Evolutionary conservation across 1,139 yeast species (phyloP).

Genomic region (Taphrina sp.): DNA sequence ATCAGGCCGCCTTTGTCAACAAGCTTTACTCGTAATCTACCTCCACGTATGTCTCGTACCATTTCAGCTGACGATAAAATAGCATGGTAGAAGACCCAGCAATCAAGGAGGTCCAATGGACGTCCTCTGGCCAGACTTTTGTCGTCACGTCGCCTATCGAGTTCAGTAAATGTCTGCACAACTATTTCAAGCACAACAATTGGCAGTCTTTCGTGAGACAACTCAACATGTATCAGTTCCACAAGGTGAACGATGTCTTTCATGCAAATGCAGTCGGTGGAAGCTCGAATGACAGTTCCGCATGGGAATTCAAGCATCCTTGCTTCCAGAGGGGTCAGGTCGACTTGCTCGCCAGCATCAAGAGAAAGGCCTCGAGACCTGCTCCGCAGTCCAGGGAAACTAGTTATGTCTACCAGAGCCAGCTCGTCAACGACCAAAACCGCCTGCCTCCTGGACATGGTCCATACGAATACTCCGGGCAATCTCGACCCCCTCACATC

Average conservation of each 20-base stretch:
- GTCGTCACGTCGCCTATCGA: constrained; percentile 49
- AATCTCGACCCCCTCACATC: neutral
- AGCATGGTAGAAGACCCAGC: constrained; percentile 57
- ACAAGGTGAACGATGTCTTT: constrained; percentile 50
- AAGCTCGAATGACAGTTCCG: constrained; percentile 39
- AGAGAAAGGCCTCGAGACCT: constrained; percentile 54
- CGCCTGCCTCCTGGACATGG: neutral
- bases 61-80: neutral
- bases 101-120: constrained; percentile 70
- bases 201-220: constrained; percentile 71
- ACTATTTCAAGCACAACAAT: constrained; percentile 75
- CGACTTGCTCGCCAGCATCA: constrained; percentile 61
- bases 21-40: constrained; percentile 22
- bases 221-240: constrained; percentile 75
- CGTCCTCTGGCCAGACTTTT: constrained; percentile 54
- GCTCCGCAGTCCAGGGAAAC: constrained; percentile 35
- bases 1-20: constrained; percentile 30
- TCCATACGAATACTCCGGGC: neutral
- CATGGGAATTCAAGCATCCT: constrained; percentile 88
- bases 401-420: constrained; percentile 5
- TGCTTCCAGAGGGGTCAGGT: constrained; percentile 76
- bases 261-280: constrained; percentile 46
- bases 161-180: constrained; percentile 58
- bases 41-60: neutral
- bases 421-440: neutral